These are phyloP conservation scores for Nephromyces sp. DNA, from an alignment of 169 alveolate genomes.

Conservation along the genomic window DNA sequence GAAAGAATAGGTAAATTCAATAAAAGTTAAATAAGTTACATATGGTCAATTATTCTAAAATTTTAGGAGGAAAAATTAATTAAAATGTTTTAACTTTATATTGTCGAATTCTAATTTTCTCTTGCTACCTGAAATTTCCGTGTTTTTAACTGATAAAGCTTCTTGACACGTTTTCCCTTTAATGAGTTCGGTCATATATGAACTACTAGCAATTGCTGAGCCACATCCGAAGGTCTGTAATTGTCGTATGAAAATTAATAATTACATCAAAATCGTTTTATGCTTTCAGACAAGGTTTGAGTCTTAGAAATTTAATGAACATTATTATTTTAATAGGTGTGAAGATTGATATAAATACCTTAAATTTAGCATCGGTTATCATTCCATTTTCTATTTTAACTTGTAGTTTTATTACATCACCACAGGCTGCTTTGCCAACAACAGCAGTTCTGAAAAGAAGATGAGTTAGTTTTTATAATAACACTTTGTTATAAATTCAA, in stretches of 20 bases:
- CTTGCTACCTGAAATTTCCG: constrained; percentile 74
- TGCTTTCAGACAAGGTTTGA: no score
- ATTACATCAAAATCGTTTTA: no score
- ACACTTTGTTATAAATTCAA: no score
- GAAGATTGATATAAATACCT: background rate
- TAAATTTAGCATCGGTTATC: constrained; percentile 1
- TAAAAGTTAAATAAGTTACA: background rate
- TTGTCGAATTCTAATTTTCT: no score
- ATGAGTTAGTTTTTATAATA: no score
- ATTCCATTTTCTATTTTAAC: background rate
- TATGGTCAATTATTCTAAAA: background rate
- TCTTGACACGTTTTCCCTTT: constrained; percentile 88
- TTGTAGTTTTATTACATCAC: constrained; percentile 94
- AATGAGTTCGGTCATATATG: constrained; percentile 92
- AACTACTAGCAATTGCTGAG: constrained; percentile 95
- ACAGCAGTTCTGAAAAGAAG: constrained; percentile 76
- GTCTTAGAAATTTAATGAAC: no score
- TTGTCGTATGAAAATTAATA: background rate
- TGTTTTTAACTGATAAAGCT: constrained; percentile 83
- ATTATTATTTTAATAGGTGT: no score
- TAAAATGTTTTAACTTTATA: no score
- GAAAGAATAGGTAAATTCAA: constrained; percentile 31
- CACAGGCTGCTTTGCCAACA: constrained; percentile 99
- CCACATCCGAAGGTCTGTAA: constrained; percentile 96
- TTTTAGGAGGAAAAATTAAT: background rate